phyloP scores from a whole-genome alignment of 1,139 yeast genomes.

The Starmera stellimalicola region DNA sequence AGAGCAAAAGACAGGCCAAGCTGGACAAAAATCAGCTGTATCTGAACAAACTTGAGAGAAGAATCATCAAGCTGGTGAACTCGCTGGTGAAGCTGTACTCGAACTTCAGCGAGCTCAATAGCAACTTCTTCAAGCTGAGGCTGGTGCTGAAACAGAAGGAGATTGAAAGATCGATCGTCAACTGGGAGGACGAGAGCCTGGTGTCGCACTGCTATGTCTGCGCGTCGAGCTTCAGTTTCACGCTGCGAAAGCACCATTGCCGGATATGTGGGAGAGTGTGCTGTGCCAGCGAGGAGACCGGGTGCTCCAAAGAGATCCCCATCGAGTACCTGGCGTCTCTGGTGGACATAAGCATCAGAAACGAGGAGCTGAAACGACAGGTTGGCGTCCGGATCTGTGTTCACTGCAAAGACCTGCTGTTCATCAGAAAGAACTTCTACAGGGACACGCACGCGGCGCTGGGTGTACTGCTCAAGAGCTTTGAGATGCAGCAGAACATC shows the following conservation, averaged over 20 bases:
- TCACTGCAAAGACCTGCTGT: constrained; percentile 54
- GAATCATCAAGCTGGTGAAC: constrained; percentile 40
- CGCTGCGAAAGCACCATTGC: constrained; percentile 79
- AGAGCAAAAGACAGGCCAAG: constrained; percentile 28
- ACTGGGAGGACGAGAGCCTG: constrained; percentile 57
- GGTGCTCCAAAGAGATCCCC: constrained; percentile 71
- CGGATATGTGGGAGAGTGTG: constrained; percentile 75
- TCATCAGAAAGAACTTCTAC: constrained; percentile 44
- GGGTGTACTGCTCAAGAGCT: constrained; percentile 17
- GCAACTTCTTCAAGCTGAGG: constrained; percentile 10
- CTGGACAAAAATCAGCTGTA: constrained; percentile 34
- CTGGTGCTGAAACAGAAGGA: constrained; percentile 20
- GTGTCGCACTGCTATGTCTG: constrained; percentile 59
- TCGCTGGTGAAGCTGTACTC: constrained; percentile 18
- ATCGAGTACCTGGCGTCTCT: constrained; percentile 37
- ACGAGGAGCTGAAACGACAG: constrained; percentile 16
- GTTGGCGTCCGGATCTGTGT: constrained; percentile 49
- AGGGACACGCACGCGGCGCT: constrained; percentile 24
- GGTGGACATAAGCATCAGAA: constrained; percentile 18
- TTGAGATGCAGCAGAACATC: constrained; percentile 27
- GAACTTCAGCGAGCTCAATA: constrained; percentile 8
- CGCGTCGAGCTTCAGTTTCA: constrained; percentile 41
- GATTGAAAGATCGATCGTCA: constrained; percentile 44
- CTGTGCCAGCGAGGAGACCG: constrained; percentile 54
- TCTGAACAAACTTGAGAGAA: constrained; percentile 50